Evolutionary conservation across 148 eudicot genomes (phyloP), one percentile per base, ranked within the genome.

Genomic region (Cornus florida): DNA sequence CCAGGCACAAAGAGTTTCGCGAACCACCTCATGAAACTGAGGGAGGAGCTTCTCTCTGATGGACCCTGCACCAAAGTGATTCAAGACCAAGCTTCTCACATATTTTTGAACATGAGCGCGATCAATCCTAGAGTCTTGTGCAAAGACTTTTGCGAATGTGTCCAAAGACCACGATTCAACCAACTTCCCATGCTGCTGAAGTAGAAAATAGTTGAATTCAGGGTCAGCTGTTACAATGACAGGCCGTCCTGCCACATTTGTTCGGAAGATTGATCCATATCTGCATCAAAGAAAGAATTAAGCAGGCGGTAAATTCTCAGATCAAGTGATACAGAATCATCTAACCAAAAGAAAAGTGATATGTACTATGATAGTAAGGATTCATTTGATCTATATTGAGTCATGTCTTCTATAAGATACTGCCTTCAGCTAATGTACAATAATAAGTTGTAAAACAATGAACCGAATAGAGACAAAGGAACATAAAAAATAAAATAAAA

Each of bases 221-320:
- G 76, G 83, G 35, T 84, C 86, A 59, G 86, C 83, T 3, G 80
- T 66, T n/a, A 84, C 75, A 24, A 80, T 59, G 22, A 84, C 83
- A 0, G 79, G 78, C 67, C 79, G 17, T 0, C 86, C 83, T 11
- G 80, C 83, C 35, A 84, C 73, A 74, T 75, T 84, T 13, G 86
- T 84, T 68, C 39, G 32, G 67, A 84, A 84, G 38, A 84, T 70
- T 3, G 70, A 66, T 0, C 86, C 86, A 69, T 84, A 80, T 69
- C 86, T 84, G 65, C 48, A 43, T 43, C 1, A 6, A 43, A 6
- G 48, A 43, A 43, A 43, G 7, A 43, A 43, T 43, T 43, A 43
- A 3, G 8, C 6, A 43, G 0, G 28, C 28, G 28, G 28, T 28
- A 28, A 28, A 28, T 28, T 28, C 28, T 28, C 28, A 28, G 28